phyloP scores from a whole-genome alignment of 176 grass and related monocot genomes.

The Elymus sibiricus region DNA sequence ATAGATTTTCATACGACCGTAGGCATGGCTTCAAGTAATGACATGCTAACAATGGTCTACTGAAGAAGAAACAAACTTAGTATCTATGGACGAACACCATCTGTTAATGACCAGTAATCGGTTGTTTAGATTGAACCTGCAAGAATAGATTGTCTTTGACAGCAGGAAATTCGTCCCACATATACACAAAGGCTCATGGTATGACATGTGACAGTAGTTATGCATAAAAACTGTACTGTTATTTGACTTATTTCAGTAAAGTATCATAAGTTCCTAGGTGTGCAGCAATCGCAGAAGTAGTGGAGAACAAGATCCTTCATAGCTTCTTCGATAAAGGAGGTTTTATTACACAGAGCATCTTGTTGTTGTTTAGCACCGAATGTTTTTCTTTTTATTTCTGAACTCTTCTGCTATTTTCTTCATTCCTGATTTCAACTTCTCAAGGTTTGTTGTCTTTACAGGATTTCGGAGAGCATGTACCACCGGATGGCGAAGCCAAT shows the following conservation, averaged over 20 bases:
- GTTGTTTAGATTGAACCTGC: constrained; percentile 52
- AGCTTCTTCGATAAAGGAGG: too few relatives aligned
- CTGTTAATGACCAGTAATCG: not conserved
- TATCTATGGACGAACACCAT: not conserved
- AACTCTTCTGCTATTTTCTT: too few relatives aligned
- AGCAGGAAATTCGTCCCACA: constrained; percentile 75
- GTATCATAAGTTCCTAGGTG: not conserved
- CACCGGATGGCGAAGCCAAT: too few relatives aligned
- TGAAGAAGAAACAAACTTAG: constrained; percentile 36
- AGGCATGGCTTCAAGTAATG: constrained; percentile 57
- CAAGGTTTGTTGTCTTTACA: too few relatives aligned
- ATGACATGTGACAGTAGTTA: constrained; percentile 62
- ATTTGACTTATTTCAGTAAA: not conserved
- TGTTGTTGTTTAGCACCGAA: too few relatives aligned
- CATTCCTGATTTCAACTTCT: too few relatives aligned
- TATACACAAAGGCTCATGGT: constrained; percentile 86
- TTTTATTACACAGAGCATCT: too few relatives aligned
- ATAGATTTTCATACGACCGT: constrained; percentile 66
- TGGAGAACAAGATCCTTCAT: too few relatives aligned
- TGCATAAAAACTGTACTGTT: not conserved
- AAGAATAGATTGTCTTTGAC: constrained; percentile 72
- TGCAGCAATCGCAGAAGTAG: too few relatives aligned
- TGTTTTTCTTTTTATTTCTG: too few relatives aligned
- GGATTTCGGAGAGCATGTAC: too few relatives aligned
- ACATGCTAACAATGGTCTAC: constrained; percentile 99